Base-by-base conservation (phyloP, 2,329 filamentous ascomycete species). In the Fusarium pininemorale region DNA sequence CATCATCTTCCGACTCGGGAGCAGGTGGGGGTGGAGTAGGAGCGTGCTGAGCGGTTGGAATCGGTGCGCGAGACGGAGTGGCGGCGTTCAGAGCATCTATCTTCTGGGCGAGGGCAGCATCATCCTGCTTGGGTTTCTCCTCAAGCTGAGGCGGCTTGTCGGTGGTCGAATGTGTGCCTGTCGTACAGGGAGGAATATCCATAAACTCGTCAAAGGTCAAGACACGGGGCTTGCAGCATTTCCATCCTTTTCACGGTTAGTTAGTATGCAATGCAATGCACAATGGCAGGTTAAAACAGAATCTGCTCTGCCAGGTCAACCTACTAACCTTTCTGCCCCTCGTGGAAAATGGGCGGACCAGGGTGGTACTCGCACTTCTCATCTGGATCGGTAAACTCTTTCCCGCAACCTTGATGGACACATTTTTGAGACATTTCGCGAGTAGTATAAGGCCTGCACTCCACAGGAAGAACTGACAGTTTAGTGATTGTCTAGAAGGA, bases 131-230 rank as follows among this genome's bases (percentile, higher is more conserved):
- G 18, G 82, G 82, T 78, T 88, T 90, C 84, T 91, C 90, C 78
- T 91, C 90, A 66, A 91, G 84, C 78, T 87, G 84, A 24, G 89
- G 90, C 5, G 90, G 90, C 62, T 87, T 81, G 78, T 98, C 96
- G 71, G 96, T 93, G 18, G 94, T 95, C 67, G 94, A 96, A 86
- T 99, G 96, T 79, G 92, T 95, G 79, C 96, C 96, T 18, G 92
- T 93, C 32, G 96, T 98, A 88, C 96, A 99, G 42, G 96, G 96
- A 56, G 93, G 87, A 78, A 99, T 98, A 69, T 87, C 83, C 83
- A 99, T 94, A 87, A 99, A 99, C 85, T 99, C 96, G 84, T 99
- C 96, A 82, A 99, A 99, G 68, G 95, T 98, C 78, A 99, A 88
- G 78, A 98, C 95, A 80, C 96, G 93, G 65, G 95, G 93, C 85